Evolutionary conservation across 139 green algal species (phyloP), one percentile per base, ranked within the genome.

Genomic region (Closterium sp.): DNA sequence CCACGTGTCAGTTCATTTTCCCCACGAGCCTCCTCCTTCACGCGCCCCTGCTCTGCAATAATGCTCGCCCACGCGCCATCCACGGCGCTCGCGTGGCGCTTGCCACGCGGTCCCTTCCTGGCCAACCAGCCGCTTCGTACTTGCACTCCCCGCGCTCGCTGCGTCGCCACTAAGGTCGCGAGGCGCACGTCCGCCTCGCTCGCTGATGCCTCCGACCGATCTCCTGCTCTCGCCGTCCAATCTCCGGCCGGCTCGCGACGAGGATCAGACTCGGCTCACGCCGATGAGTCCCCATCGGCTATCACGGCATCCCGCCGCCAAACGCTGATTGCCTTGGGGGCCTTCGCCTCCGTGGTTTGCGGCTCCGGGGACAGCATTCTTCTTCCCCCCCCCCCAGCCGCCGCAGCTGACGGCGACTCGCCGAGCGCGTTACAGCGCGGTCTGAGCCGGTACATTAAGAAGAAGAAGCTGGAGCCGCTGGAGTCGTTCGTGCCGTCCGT

Each of bases 391-490:
- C 43, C 43, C 3, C 43, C 43, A 69, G 43, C 43, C 43, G 9
- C 43, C 43, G 43, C 43, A 69, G 43, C 43, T 69, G 43, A 69
- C 43, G 43, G 43, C 9, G 43, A 69, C 43, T 69, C 43, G 43
- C 43, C 43, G 43, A 69, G 43, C 43, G 12, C 43, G 43, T 69
- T 69, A 69, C 43, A 87, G 84, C 33, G 33, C 33, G 84, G 84
- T 66, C 23, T 87, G 33, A 66, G 33, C 9, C 33, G 33, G 84
- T 87, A 87, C 10, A 87, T 87, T 19, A 87, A 87, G 84, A 87
- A 34, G 33, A 87, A 87, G 84, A 87, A 87, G 84, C 84, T 87
- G 33, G 84, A 87, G 2, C 84, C 84, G 84, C 10, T 87, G 84
- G 84, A 87, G 33, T 66, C 84, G 33, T 87, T 87, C 33, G 84